Base-by-base conservation (phyloP, 495 filamentous ascomycete species). In the Cudoniella acicularis region DNA sequence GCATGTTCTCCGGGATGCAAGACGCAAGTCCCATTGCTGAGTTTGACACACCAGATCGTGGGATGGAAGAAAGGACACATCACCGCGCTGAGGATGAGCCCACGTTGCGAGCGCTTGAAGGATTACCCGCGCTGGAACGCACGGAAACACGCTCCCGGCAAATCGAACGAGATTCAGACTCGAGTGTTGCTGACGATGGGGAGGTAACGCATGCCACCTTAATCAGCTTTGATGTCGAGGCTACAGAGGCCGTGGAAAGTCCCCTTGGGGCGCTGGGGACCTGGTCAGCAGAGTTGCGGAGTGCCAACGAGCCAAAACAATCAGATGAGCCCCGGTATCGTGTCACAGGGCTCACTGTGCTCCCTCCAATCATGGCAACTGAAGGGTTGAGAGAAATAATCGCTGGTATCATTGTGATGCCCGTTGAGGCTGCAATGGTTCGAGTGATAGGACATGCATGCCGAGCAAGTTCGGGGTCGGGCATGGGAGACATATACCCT, bases 181-280 rank as follows among this genome's bases (percentile, higher is more conserved):
- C 49, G 2, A 56, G 49, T 13, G 77, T 80, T 49, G 79, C 80
- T 42, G 80, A 82, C 52, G 78, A 80, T 23, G 59, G 65, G 17
- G 78, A 82, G 26, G 62, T 75, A 21, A 65, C 77, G 18, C 77
- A 75, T 53, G 70, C 77, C 2, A 81, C 79, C 0, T 62, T 83
- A 1, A 81, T 83, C n/a, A 81, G 75, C 54, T 82, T 83, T 49
- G 80, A 83, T 63, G 79, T 83, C 24, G 79, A 82, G 50, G 72
- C 78, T 8, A 75, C 73, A 42, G 77, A 80, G 46, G 67, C 72
- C 0, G 70, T 67, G 20, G 73, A 71, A 26, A 69, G 69, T 10
- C 72, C 74, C 2, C 62, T 66, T 1, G 24, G 23, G 20, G n/a
- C 55, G 16, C 22, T 50, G 1, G 78, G 76, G n/a, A 62, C 75